These are phyloP conservation scores for Phytophthora macrochlamydospora DNA, from an alignment of 352 stramenopile genomes.

Conservation along the genomic window DNA sequence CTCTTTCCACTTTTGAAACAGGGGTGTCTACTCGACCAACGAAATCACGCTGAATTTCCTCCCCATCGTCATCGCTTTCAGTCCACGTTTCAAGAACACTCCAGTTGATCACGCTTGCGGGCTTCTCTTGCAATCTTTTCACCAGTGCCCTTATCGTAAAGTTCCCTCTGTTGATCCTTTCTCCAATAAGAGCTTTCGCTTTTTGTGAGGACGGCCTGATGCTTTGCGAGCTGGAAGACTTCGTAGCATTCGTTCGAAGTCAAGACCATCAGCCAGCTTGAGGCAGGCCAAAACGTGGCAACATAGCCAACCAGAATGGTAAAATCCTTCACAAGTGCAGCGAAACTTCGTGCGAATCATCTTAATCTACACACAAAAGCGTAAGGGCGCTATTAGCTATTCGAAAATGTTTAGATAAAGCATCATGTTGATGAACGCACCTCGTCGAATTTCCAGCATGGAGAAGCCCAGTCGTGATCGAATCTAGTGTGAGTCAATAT, in stretches of 20 bases:
- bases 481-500: not conserved
- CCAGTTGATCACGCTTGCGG: not conserved
- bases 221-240: not conserved
- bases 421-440: not conserved
- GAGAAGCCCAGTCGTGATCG: not conserved
- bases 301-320: not conserved
- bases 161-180: not conserved
- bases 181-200: not conserved
- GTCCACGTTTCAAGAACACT: not conserved
- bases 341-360: not conserved
- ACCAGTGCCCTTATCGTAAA: not conserved
- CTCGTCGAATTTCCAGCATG: not conserved
- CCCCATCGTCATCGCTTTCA: not conserved
- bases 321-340: not conserved
- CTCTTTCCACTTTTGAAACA: not conserved
- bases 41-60: not conserved
- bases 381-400: not conserved
- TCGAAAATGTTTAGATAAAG: not conserved
- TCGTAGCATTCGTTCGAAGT: not conserved
- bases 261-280: not conserved
- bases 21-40: not conserved
- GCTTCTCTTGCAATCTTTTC: not conserved
- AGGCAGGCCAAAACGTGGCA: not conserved
- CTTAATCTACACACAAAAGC: not conserved
- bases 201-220: not conserved